phyloP scores from a whole-genome alignment of 192 early-diverging fungal species.

The Geranomyces variabilis region DNA sequence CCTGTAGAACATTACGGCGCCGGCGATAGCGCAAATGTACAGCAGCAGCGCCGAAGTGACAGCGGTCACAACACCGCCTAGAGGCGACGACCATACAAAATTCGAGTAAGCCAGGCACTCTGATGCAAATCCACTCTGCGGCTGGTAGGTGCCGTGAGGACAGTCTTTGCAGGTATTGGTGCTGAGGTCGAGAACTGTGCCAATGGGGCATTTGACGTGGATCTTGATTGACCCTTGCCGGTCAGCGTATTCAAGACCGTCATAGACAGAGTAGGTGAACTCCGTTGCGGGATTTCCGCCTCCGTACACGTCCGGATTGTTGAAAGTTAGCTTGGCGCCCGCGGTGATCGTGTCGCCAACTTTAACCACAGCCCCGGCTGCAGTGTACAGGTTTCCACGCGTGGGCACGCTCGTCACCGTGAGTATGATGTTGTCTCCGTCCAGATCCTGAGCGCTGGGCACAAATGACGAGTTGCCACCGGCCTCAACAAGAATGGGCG shows the following conservation, averaged over 20 bases:
- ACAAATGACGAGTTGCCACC: neutral
- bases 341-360: slow-evolving; percentile 3
- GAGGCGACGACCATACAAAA: slow-evolving; percentile 3
- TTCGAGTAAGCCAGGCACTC: slow-evolving; percentile 12
- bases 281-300: slow-evolving; percentile 15
- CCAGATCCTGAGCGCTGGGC: slow-evolving; percentile 2
- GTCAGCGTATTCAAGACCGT: neutral
- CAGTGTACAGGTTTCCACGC: slow-evolving; percentile 8
- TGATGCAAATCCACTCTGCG: neutral
- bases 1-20: neutral
- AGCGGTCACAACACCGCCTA: neutral
- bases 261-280: slow-evolving; percentile 9
- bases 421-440: slow-evolving; percentile 1
- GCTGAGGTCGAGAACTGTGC: neutral
- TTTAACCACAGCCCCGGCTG: neutral
- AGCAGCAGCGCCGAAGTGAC: neutral
- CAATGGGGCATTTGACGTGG: slow-evolving; percentile 18
- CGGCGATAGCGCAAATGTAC: neutral
- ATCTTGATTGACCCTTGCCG: neutral
- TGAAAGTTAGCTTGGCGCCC: slow-evolving; percentile 5
- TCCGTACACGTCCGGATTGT: slow-evolving; percentile 8
- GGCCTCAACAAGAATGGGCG: slow-evolving; percentile 3
- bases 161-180: neutral
- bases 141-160: neutral
- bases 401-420: neutral